Evolutionary conservation across 352 stramenopile genomes (phyloP), one percentile per base, ranked within the genome.

Genomic region (Phytophthora hybrid): DNA sequence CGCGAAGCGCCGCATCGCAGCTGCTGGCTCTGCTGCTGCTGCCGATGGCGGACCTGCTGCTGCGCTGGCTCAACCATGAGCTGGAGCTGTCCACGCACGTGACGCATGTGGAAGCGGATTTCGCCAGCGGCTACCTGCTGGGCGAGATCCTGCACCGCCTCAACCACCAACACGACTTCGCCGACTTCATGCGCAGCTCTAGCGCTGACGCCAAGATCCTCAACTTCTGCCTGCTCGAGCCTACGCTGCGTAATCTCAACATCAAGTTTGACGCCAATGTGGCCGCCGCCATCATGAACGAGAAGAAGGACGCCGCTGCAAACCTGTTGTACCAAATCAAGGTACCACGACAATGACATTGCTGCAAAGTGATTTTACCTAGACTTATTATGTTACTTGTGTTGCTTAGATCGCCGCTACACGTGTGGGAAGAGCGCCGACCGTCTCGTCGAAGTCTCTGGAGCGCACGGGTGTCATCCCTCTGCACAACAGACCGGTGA

Each of bases 251-350:
- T 21, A 86, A 85, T 31, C 80, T 97, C 53, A 81, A 83, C 64
- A 73, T 98, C 53, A 74, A 77, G 5, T 95, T 98, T 62, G 88
- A 97, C 63, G 81, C 88, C n/a, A 87, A 85, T 46, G 74, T 83
- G 11, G 92, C 92, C 8, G 80, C 78, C 3, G 74, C 79, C 49
- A 93, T 98, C 76, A 97, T 97, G 90, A 94, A 93, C 68, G 80
- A 87, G 54, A 79, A 79, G 32, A 71, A 78, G 11, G 87, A 88
- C 21, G 79, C 76, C 2, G 89, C 87, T 0, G 80, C 82, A 14
- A 88, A 91, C n/a, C 47, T 97, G 41, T 74, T 98, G 13, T 97
- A 96, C 74, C 90, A 97, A 64, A 91, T 97, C 68, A 96, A 96
- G 79, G 84, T 94, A 31, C 29, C 29, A 7, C 29, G 29, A 31